Base-by-base conservation (phyloP, 108 stramenopile genomes). In the Cyclotella sp. region DNA sequence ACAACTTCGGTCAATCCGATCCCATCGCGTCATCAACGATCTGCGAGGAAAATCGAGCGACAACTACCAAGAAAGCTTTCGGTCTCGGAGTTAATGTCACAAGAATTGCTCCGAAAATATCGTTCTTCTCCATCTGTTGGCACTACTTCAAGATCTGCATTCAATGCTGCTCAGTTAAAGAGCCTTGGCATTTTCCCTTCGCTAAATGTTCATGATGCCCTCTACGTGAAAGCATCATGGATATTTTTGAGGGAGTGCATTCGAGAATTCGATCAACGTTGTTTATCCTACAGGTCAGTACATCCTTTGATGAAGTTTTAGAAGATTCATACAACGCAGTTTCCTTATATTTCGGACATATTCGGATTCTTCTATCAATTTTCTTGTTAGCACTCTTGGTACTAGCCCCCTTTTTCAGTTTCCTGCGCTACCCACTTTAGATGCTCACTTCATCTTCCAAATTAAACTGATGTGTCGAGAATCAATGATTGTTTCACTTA, bases 371-470 rank as follows among this genome's bases (percentile, higher is more conserved):
- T 70, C 54, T 13, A 22, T 57, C 24, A 12, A 57, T 6, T 26
- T 57, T 1, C 24, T 34, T 22, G 34, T 9, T 57, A 83, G 84
- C 57, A 84, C 91, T 19, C 73, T 90, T 40, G 68, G 82, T 21
- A 84, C 73, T 26, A 73, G 71, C 34, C 78, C 87, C 0, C 87
- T 92, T 73, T 93, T 93, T 30, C 75, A 85, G 47, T 94, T 90
- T 57, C 95, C 95, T 10, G 84, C 91, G 0, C 68, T 94, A 19
- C 90, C 93, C 18, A 90, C 92, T 0, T 72, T 94, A 63, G 95
- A 96, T 88, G 89, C 85, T 11, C 95, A 96, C 63, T 93, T 86
- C 71, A 91, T 92, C 51, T 87, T 88, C 6, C 93, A 94, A 75
- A 79, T 96, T 13, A 87, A 91, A 68, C 73, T 83, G 12, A 72